Base-by-base conservation (phyloP, 129 eudicot genomes). In the Pittosporum tobira region DNA sequence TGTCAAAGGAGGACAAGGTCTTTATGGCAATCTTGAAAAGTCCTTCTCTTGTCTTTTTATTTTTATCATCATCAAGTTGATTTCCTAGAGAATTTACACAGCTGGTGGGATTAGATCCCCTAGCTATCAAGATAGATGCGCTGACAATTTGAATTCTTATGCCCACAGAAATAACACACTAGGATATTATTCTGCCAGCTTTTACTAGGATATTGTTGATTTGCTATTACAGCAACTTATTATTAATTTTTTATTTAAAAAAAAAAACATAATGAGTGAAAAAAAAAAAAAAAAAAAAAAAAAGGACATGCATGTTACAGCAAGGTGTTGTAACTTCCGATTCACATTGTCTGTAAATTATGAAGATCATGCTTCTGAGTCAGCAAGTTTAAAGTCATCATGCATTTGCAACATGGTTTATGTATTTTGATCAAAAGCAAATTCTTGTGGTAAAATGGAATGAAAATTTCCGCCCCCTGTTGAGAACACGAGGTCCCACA, bases 101-200 rank as follows among this genome's bases (percentile, higher is more conserved):
- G 78, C 75, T 72, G 64, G 67, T 73, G 85, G 82, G 67, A 72
- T 80, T 77, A 66, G 84, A 75, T 78, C 74, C 87, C 71, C 18
- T 51, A 74, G 69, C 63, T 65, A 73, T 71, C 76, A 62, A 77
- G 78, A 75, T 75, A 75, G 60, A 64, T 64, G 69, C 48, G 70
- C 70, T 44, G 25, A 65, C 61, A 40, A 15, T 21, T 23, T 52
- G 53, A 65, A 65, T 51, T 52, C 61, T 31, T 65, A 47, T 51
- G 61, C 61, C 62, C 52, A 52, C 37, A n/a, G 47, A 25, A 20
- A 47, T n/a, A 40, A 4, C 47, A 24, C 61, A 52, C 51, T 48
- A 2, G 38, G 61, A 65, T 65, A 65, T n/a, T n/a, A n/a, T 65
- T 65, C 70, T 52, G 51, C 9, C 51, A 64, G 34, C 61, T 51